phyloP scores from a whole-genome alignment of 139 green algal genomes.

The Chlamydomonas eustigma region DNA sequence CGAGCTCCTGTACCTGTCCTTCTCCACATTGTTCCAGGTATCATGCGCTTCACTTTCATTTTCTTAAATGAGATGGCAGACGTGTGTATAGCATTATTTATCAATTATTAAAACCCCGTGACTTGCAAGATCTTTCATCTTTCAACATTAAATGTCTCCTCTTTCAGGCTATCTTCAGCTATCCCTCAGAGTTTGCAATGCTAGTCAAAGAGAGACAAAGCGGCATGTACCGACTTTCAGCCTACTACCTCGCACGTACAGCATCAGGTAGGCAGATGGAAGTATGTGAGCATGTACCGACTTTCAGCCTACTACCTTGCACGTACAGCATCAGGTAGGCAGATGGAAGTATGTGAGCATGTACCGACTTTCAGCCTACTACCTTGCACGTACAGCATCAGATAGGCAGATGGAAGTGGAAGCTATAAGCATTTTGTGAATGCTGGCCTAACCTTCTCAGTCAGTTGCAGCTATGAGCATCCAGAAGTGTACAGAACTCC shows the following conservation, averaged over 20 bases:
- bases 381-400: not conserved
- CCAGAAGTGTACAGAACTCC: too few relatives aligned
- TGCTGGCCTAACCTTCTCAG: too few relatives aligned
- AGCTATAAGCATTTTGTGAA: too few relatives aligned
- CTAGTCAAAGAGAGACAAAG: constrained; percentile 57
- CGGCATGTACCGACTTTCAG: constrained; percentile 78
- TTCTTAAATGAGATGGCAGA: not conserved
- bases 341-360: too few relatives aligned
- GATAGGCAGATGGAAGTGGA: not conserved
- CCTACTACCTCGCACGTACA: not conserved
- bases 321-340: not conserved
- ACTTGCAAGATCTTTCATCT: too few relatives aligned
- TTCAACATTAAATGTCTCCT: too few relatives aligned
- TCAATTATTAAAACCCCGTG: too few relatives aligned
- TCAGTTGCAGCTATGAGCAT: too few relatives aligned
- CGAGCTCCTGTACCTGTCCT: constrained; percentile 52
- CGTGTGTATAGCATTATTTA: too few relatives aligned
- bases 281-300: constrained; percentile 89
- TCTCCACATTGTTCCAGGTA: constrained; percentile 41
- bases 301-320: constrained; percentile 37
- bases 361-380: constrained; percentile 66
- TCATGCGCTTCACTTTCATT: constrained; percentile 1
- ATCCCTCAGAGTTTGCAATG: constrained; percentile 52
- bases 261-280: not conserved
- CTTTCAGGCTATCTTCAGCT: constrained; percentile 46